Percentiles rank a stretch among this genome's conserved stretches.
Evolutionary conservation across 1,139 yeast genomes (phyloP).

Genomic region (Diutina rugosa): DNA sequence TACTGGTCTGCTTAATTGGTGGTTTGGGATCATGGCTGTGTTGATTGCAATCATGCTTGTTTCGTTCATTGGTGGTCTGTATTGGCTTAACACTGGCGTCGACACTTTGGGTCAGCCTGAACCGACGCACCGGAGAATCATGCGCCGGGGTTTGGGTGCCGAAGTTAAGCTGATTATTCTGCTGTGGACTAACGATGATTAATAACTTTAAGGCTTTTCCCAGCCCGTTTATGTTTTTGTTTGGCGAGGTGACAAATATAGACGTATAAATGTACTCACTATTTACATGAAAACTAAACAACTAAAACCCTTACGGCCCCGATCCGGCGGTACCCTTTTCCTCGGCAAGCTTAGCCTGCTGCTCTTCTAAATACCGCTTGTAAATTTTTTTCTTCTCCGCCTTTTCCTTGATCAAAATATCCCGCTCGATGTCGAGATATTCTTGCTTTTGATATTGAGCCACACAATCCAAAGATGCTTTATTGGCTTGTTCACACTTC

Average conservation of each 20-base stretch:
- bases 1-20: slow-evolving; percentile 15
- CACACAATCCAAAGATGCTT: slow-evolving; percentile 38
- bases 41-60: slow-evolving; percentile 19
- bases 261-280: neutral
- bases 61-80: slow-evolving; percentile 18
- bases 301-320: neutral
- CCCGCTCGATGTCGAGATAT: slow-evolving; percentile 62
- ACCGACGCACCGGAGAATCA: neutral
- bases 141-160: neutral
- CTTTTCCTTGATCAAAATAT: slow-evolving; percentile 45
- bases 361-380: slow-evolving; percentile 3
- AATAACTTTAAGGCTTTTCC: neutral
- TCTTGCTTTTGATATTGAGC: slow-evolving; percentile 52
- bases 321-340: neutral
- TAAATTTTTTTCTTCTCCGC: slow-evolving; percentile 7
- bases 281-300: neutral
- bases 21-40: slow-evolving; percentile 17
- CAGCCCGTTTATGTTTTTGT: neutral
- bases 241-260: neutral
- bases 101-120: neutral
- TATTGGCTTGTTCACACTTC: slow-evolving; percentile 25
- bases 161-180: neutral
- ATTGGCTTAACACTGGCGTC: slow-evolving; percentile 16
- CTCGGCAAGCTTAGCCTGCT: slow-evolving; percentile 4
- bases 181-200: neutral